These are phyloP conservation scores for Entomortierella beljakovae DNA, from an alignment of 192 early-diverging fungal species.

Conservation along the genomic window DNA sequence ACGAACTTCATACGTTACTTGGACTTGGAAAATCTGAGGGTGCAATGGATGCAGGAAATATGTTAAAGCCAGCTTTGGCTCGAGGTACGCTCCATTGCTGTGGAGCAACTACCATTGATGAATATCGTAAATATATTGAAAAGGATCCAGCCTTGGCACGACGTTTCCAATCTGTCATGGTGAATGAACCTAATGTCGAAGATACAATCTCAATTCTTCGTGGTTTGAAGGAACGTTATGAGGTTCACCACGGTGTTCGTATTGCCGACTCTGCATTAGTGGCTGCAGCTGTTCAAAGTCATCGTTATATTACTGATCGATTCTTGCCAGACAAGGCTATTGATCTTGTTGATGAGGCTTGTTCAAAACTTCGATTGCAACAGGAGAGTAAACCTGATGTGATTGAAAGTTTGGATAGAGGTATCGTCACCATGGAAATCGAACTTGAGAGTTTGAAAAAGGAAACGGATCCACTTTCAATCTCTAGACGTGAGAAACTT, in stretches of 20 bases:
- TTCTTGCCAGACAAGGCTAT: conserved; percentile 88
- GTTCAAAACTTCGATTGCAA: conserved; percentile 79
- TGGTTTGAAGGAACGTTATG: conserved; percentile 82
- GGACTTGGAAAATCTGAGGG: conserved; percentile 83
- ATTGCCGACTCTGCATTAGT: conserved; percentile 81
- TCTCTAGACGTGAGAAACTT: conserved; percentile 71
- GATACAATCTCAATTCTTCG: conserved; percentile 84
- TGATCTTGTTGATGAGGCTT: conserved; percentile 85
- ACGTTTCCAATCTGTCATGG: conserved; percentile 81
- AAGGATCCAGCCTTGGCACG: conserved; percentile 84
- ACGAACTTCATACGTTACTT: conserved; percentile 82
- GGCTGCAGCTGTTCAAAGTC: conserved; percentile 75
- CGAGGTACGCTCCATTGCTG: conserved; percentile 78
- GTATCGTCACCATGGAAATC: conserved; percentile 82
- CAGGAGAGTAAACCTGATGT: conserved; percentile 85
- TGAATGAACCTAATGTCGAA: conserved; percentile 74
- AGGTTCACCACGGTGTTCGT: conserved; percentile 83
- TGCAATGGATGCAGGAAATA: conserved; percentile 81
- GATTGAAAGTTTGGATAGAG: conserved; percentile 77
- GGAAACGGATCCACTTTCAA: conserved; percentile 77
- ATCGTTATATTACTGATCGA: conserved; percentile 79
- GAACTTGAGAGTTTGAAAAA: conserved; percentile 85
- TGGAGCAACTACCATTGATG: conserved; percentile 85
- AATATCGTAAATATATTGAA: conserved; percentile 80
- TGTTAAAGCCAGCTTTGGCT: conserved; percentile 86